Evolutionary conservation across 208 protist genomes (phyloP), one percentile per base, ranked within the genome.

Genomic region (Trypanosoma grayi): DNA sequence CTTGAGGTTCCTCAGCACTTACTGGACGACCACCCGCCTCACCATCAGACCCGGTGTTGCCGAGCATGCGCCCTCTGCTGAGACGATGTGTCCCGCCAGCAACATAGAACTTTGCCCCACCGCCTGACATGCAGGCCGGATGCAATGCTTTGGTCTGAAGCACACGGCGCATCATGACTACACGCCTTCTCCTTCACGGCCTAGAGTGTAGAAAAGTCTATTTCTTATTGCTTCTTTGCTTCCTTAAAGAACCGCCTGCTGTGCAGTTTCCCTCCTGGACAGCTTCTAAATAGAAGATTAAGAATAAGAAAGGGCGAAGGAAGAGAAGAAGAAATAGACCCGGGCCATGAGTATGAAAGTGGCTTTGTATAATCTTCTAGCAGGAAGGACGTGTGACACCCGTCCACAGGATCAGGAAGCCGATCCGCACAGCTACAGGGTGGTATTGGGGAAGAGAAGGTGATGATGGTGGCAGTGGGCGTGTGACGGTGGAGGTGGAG

Each of bases 101-200:
- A 47, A 40, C 16, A 33, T 36, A 67, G 7, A 41, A 67, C 24
- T 31, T 39, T 31, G 60, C 27, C 10, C 22, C 33, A 31, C 60
- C 31, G 33, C 11, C 8, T 24, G 46, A 31, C 34, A 45, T 34
- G 2, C 10, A 30, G 0, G 48, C 41, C 7, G 52, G n/a, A 8
- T 57, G 60, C 5, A 46, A 2, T 6, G 37, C 58, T 28, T 20
- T 36, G 18, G 28, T 11, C 10, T 5, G 55, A 65, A 65, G 39
- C n/a, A 60, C 31, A 46, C 60, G 60, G 24, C 68, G 68, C 68
- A 74, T 74, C 45, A 61, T 67, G 18, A 18, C n/a, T n/a, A n/a
- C n/a, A n/a, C n/a, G n/a, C n/a, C n/a, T n/a, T n/a, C n/a, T n/a
- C n/a, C n/a, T n/a, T n/a, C n/a, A n/a, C n/a, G n/a, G n/a, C n/a